phyloP scores from a whole-genome alignment of 2,329 filamentous ascomycete species.

The Knufia petricola region DNA sequence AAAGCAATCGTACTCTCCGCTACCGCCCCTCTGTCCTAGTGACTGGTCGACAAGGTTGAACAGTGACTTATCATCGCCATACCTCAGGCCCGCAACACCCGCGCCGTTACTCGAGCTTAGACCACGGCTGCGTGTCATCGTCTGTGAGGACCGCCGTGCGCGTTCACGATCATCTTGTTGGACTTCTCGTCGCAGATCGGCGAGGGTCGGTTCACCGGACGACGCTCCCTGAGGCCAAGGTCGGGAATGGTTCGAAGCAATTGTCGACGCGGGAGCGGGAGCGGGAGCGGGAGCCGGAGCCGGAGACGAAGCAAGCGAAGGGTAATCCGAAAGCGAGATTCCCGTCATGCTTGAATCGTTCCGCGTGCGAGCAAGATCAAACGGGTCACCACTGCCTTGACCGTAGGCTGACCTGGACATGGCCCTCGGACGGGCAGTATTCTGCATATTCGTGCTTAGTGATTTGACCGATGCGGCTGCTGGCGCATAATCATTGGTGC shows the following conservation, averaged over 20 bases:
- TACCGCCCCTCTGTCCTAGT: background rate
- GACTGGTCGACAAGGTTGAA: conserved; percentile 2
- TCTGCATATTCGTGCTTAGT: background rate
- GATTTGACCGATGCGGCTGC: background rate
- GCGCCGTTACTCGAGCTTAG: too few species aligned
- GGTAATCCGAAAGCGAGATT: conserved; percentile 3
- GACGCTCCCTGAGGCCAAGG: background rate
- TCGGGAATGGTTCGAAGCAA: background rate
- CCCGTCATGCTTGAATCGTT: conserved; percentile 5
- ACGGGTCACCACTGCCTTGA: conserved; percentile 2
- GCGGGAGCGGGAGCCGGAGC: background rate
- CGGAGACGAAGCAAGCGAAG: background rate
- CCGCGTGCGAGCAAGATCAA: background rate
- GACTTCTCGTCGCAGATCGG: background rate
- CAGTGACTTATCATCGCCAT: background rate
- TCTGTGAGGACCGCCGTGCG: background rate
- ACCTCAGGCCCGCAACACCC: background rate
- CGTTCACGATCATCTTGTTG: background rate
- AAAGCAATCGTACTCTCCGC: background rate
- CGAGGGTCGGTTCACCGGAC: conserved; percentile 1
- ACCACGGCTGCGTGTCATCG: background rate
- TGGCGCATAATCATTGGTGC: background rate
- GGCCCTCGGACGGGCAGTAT: background rate
- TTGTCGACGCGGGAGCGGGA: background rate
- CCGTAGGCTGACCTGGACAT: background rate